A percentile compares a stretch with the other conserved stretches of the same genome.
Conservation (phyloP, 441 rosid genomes). For the Breynia disticha region DNA sequence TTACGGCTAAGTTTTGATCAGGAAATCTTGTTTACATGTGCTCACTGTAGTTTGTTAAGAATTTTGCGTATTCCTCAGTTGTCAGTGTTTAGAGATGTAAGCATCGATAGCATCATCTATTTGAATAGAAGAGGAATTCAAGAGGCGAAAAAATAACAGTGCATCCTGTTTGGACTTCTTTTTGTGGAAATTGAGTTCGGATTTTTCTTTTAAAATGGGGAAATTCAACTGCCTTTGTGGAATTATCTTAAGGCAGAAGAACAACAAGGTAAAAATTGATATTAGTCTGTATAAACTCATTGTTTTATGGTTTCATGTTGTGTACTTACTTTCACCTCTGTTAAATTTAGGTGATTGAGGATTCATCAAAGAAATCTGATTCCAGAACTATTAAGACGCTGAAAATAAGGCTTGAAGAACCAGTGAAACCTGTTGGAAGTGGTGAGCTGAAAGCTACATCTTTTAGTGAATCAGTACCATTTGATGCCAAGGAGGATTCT, state of each 20-base stretch:
- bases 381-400: slow-evolving; percentile 24
- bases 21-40: slow-evolving; percentile 1
- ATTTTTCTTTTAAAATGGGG: slow-evolving; percentile 31
- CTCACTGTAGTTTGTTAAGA: slow-evolving; percentile 10
- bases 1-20: slow-evolving; percentile 49
- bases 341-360: slow-evolving; percentile 30
- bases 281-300: background rate
- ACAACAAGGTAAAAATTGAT: slow-evolving; percentile 33
- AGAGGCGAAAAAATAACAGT: background rate
- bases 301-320: slow-evolving; percentile 4
- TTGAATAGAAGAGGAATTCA: slow-evolving; percentile 2
- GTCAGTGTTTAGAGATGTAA: slow-evolving; percentile 30
- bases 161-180: slow-evolving; percentile 5
- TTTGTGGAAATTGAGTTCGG: slow-evolving; percentile 10
- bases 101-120: background rate
- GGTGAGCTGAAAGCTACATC: slow-evolving; percentile 33
- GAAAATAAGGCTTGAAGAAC: slow-evolving; percentile 46
- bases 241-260: slow-evolving; percentile 29
- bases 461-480: slow-evolving; percentile 25
- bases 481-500: slow-evolving; percentile 13
- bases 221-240: slow-evolving; percentile 38
- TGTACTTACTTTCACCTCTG: slow-evolving; percentile 5
- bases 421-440: slow-evolving; percentile 43
- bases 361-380: slow-evolving; percentile 19
- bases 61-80: slow-evolving; percentile 4